Evolutionary conservation across 352 stramenopile species (phyloP), one percentile per base, ranked within the genome.

Genomic region (Phytophthora aleatoria): DNA sequence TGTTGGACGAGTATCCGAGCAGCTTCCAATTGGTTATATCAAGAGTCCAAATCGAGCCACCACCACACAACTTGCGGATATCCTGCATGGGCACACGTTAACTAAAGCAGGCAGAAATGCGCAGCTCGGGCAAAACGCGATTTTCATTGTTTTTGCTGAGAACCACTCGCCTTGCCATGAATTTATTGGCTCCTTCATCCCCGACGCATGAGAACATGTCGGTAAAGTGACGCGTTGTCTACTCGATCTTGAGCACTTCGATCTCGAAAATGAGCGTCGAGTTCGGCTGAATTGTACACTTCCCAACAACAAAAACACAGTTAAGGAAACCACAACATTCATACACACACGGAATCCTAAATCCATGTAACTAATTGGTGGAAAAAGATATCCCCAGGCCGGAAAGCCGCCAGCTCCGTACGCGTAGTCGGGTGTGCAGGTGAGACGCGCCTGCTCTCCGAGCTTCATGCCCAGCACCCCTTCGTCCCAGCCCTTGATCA

Each of bases 401-500:
- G 87, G 83, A 57, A 99, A 99, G 30, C 95, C 96, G 11, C 78
- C 69, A 0, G 80, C 66, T 49, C 96, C 96, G 76, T 99, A 99
- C 50, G 94, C 95, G 79, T 98, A 98, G 79, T 99, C 94, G 15
- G 94, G 92, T 16, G 90, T 90, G 71, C 92, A 98, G 57, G 90
- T 96, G 57, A 99, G 89, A 38, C 83, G 91, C 31, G 94, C 89
- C 36, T 79, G 77, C 73, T 99, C 96, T 28, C 93, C 94, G 16
- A 98, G 69, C 39, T 87, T 86, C 90, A 95, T 94, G 47, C 67
- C 54, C 16, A 89, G 55, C 27, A 98, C 91, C 20, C 88, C 83
- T 70, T 98, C 92, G 68, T 99, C 96, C 96, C 96, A 99, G 42
- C 93, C 96, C 55, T 94, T 96, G 74, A 98, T 99, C 54, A 99